Conservation (phyloP, 306 rosid species). For the Ormosia emarginata region DNA sequence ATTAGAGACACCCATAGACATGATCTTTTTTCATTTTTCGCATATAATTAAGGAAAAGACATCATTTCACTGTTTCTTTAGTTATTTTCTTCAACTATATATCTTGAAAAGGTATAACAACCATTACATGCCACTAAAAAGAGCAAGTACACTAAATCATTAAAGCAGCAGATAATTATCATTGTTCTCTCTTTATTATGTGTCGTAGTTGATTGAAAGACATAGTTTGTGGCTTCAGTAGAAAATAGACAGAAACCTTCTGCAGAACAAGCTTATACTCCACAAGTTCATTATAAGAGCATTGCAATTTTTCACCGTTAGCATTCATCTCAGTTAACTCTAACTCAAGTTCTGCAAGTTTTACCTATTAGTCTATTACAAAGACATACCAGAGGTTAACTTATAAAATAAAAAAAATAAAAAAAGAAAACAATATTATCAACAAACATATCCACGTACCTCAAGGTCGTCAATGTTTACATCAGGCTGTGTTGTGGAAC, state of each 20-base stretch:
- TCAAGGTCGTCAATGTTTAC: conserved; percentile 75
- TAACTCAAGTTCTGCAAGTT: conserved; percentile 84
- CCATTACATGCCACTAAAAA: not conserved
- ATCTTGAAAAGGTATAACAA: conserved; percentile 6
- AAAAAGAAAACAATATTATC: not conserved
- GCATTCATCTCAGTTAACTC: conserved; percentile 89
- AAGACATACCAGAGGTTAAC: conserved; percentile 22
- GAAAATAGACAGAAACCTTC: conserved; percentile 56
- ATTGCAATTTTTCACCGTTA: conserved; percentile 87
- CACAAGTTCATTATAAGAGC: conserved; percentile 78
- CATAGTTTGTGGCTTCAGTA: not conserved
- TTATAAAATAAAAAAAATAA: not conserved
- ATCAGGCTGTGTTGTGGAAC: conserved; percentile 36
- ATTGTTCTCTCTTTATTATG: not conserved
- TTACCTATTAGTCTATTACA: conserved; percentile 68
- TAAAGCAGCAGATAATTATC: not conserved
- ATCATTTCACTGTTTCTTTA: not conserved
- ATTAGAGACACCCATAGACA: not conserved
- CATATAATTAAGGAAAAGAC: not conserved
- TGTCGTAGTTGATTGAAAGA: not conserved
- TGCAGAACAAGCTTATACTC: conserved; percentile 91
- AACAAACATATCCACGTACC: conserved; percentile 41
- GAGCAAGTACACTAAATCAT: not conserved
- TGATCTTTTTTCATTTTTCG: not conserved
- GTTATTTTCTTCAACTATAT: not conserved